These are phyloP conservation scores for Irpex sp. DNA, from an alignment of 1,284 basidiomycete genomes.

Conservation along the genomic window DNA sequence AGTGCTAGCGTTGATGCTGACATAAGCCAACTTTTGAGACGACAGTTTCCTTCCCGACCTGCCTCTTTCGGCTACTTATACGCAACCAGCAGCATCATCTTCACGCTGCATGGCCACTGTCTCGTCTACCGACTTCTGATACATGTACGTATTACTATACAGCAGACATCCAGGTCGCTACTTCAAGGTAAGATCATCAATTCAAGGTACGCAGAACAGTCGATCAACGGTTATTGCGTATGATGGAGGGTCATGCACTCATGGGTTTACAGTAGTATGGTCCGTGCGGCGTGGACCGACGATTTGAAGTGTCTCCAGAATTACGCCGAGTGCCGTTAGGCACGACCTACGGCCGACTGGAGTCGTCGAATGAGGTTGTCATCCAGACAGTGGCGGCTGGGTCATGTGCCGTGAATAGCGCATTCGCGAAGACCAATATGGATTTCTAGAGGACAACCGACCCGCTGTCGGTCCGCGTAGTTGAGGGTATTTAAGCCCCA, in stretches of 20 bases:
- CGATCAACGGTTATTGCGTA: no score
- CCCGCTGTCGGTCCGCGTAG: background rate
- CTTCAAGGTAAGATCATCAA: no score
- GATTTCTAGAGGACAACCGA: background rate
- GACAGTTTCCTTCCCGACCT: background rate
- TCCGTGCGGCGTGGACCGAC: no score
- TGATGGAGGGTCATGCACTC: background rate
- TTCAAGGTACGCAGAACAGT: no score
- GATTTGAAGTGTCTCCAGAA: background rate
- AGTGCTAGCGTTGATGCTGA: background rate
- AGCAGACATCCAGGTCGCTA: no score
- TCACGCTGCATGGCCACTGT: no score
- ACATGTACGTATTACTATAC: no score
- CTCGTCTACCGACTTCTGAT: no score
- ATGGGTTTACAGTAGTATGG: background rate
- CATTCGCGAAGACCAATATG: background rate
- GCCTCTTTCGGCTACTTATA: background rate
- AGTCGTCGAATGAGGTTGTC: background rate
- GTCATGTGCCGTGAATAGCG: background rate
- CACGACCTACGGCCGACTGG: background rate
- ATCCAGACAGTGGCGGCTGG: background rate
- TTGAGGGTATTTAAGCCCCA: background rate
- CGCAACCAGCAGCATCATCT: no score
- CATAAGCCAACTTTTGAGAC: background rate
- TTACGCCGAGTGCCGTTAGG: background rate